phyloP scores from a whole-genome alignment of 1,284 basidiomycete species.

The Puccinia coronata region DNA sequence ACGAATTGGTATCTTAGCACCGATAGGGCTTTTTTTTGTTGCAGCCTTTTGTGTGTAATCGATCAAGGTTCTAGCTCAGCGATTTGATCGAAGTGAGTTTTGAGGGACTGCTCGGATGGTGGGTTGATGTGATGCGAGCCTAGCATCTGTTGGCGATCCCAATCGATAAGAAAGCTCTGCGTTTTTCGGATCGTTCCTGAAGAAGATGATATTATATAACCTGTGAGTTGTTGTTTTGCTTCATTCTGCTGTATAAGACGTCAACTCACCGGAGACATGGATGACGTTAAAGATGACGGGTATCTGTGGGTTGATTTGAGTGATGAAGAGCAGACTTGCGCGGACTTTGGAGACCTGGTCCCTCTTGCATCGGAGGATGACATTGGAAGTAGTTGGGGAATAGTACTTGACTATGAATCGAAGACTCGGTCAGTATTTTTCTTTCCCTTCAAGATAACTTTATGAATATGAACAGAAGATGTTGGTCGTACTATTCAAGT shows the following conservation, averaged over 20 bases:
- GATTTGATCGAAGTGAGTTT: neutral
- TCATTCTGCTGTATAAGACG: too few species aligned
- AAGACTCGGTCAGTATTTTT: too few species aligned
- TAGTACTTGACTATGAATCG: conserved; percentile 38
- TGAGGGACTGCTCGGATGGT: neutral
- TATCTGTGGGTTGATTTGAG: neutral
- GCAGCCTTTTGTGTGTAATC: too few species aligned
- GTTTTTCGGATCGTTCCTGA: conserved; percentile 35
- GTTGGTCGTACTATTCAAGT: neutral
- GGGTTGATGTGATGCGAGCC: too few species aligned
- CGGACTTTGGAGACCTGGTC: conserved; percentile 18
- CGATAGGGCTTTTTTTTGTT: too few species aligned
- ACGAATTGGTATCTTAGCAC: too few species aligned
- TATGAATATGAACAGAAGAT: neutral
- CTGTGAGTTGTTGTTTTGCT: neutral
- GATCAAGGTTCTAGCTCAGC: too few species aligned
- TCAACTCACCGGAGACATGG: conserved; percentile 22
- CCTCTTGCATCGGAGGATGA: conserved; percentile 22
- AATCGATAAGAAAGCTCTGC: conserved; percentile 13
- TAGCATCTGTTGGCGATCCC: too few species aligned
- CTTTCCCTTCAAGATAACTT: neutral
- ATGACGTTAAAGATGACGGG: conserved; percentile 24
- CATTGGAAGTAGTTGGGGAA: neutral
- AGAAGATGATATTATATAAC: neutral
- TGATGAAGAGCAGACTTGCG: conserved; percentile 15